Evolutionary conservation across 75 land plant genomes (phyloP), one percentile per base, ranked within the genome.

Genomic region (Selaginella tamariscina): DNA sequence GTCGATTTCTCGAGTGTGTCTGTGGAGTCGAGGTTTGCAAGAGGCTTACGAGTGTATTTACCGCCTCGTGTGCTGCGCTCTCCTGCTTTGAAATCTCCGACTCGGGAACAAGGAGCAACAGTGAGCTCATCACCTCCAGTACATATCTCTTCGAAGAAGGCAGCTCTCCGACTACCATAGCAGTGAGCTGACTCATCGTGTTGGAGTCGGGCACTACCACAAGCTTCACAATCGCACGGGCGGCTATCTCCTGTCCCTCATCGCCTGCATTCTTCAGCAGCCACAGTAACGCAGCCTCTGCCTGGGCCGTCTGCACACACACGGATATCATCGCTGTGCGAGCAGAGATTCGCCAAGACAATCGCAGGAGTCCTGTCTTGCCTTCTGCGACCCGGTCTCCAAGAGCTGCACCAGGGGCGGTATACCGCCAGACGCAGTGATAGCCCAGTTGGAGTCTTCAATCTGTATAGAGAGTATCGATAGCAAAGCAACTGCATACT

Each of bases 151-250:
- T 64, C 31, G 82, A 81, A 30, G 56, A 64, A 63, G 83, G 84
- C 0, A 70, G 31, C 9, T 83, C 84, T n/a, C 83, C 79, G 0
- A 70, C 29, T 23, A 88, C 84, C 78, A 85, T 56, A 22, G 84
- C 82, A 1, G 77, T 56, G 39, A 88, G 56, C 62, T 88, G 92
- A 67, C 77, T 85, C 29, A 85, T 71, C 1, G 80, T 81, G 33
- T 78, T 73, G 62, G 88, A 71, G 73, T 88, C 86, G 59, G 92
- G 75, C 55, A 79, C 68, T 27, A 71, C 76, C 32, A 88, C 72
- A 26, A 88, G 82, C 67, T 88, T 72, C 29, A 49, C 75, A 9
- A 88, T 74, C n/a, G 86, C 76, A 66, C 39, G 49, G 15, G 62
- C 62, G 8, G 62, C 21, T 2, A 59, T 59, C 26, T 59, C 62